Base-by-base conservation (phyloP, 73 alveolate genomes). In the Symbiodinium natans region DNA sequence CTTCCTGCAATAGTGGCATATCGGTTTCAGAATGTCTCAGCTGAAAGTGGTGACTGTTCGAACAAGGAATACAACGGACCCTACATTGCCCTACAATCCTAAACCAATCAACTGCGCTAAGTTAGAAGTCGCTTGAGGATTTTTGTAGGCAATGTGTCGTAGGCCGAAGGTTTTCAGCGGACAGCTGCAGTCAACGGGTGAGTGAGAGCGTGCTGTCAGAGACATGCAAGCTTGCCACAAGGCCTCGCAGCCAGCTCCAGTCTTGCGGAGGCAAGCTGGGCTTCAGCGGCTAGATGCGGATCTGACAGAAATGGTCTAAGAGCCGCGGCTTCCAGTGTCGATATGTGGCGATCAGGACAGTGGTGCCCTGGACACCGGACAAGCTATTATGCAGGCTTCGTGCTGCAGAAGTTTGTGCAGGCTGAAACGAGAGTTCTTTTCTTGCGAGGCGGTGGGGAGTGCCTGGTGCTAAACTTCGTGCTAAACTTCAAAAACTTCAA, bases 361-460 rank as follows among this genome's bases (percentile, higher is more conserved):
- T 71, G 39, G 46, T 75, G 27, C 97, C 97, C 38, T 90, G 97
- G 97, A 71, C 52, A 38, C 97, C 97, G 38, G 97, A 90, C 97
- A 90, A 90, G 77, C 54, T 90, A n/a, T 88, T 90, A 1, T 90
- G 97, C 97, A 90, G 97, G 88, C 87, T 10, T 8, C 0, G 92
- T 36, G 48, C 34, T 41, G 54, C 6, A 21, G 41, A 36, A 39
- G 46, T 36, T 13, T n/a, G 83, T 29, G 15, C 83, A 29, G 83
- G 9, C 33, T 71, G 83, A 0, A 21, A 71, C 15, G 33, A 29
- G 41, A 71, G 36, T 21, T 56, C 75, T 71, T 13, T 0, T 25
- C 6, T 17, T 17, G 52, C 19, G 63, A 86, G 94, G 94, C 94
- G 94, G 15, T 86, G 94, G 94, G 94, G 94, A 9, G 94, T 86